Base-by-base conservation (phyloP, 345 rosid species). In the Corchorus olitorius region DNA sequence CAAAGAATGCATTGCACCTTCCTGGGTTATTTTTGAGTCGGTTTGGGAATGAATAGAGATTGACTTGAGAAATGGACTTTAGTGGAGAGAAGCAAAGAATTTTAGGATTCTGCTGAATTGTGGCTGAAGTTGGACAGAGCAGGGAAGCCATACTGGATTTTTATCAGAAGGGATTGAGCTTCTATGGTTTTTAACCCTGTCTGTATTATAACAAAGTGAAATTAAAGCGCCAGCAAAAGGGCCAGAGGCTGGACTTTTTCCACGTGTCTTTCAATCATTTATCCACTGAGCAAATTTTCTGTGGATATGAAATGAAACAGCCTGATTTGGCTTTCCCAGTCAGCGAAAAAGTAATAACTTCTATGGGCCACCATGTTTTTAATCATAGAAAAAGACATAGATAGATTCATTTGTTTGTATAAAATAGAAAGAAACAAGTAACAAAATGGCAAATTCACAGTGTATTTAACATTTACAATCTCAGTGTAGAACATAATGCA, bases 131-230 rank as follows among this genome's bases (percentile, higher is more conserved):
- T 15, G 94, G 89, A 65, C 83, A 84, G 55, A 86, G 73, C 64
- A 90, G 81, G 70, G 88, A 88, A 81, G 97, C 95, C 94, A 89
- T 88, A 46, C 55, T 45, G 53, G 74, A 33, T 64, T 70, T 54
- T 74, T 39, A 39, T 39, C 66, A n/a, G 10, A 60, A 43, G 66
- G 59, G 14, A 9, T 27, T 11, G 66, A 35, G 7, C 61, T 56
- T 33, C 8, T 56, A n/a, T 19, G 43, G 27, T 33, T 61, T 2
- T 3, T 20, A 19, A 17, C 39, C 22, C 45, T 34, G 73, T 72
- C 64, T 72, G 11, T 14, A 34, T 68, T 45, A 34, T 15, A 16
- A 35, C 11, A 48, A 17, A 27, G 10, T 17, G 17, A 64, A 52
- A 41, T 14, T 50, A 37, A 76, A 73, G 80, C n/a, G 71, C 75